phyloP scores from a whole-genome alignment of 1,284 basidiomycete species.

The Fistulina hepatica region DNA sequence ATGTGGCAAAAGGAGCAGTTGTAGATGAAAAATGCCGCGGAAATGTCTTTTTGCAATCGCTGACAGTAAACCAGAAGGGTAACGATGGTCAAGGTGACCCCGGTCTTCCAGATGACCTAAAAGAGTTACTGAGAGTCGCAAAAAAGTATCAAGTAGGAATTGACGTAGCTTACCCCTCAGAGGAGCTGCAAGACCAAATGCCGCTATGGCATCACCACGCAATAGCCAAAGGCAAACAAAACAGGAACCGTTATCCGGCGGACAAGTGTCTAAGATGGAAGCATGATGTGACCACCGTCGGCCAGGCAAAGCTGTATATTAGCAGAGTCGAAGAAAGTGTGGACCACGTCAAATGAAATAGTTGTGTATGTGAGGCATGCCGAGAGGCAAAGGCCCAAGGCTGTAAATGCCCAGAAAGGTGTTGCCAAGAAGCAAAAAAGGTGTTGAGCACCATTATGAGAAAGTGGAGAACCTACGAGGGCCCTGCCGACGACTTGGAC shows the following conservation, averaged over 20 bases:
- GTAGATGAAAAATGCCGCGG: neutral
- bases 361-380: neutral
- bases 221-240: neutral
- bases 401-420: no score
- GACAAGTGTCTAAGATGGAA: neutral
- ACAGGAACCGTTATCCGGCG: no score
- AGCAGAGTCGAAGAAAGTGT: neutral
- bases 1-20: neutral
- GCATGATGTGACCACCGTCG: neutral
- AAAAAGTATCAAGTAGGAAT: conserved; percentile 7
- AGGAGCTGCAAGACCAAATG: neutral
- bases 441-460: no score
- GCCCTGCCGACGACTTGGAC: no score
- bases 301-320: neutral
- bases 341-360: neutral
- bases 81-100: no score
- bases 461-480: no score
- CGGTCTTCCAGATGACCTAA: conserved; percentile 3
- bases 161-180: conserved; percentile 6
- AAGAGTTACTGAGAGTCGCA: conserved; percentile 4
- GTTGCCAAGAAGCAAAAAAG: no score
- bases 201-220: neutral
- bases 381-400: no score
- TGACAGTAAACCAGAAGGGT: neutral
- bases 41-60: conserved; percentile 13